Conservation (phyloP, 1,284 basidiomycete genomes). For the Boletus semigastroideus region DNA sequence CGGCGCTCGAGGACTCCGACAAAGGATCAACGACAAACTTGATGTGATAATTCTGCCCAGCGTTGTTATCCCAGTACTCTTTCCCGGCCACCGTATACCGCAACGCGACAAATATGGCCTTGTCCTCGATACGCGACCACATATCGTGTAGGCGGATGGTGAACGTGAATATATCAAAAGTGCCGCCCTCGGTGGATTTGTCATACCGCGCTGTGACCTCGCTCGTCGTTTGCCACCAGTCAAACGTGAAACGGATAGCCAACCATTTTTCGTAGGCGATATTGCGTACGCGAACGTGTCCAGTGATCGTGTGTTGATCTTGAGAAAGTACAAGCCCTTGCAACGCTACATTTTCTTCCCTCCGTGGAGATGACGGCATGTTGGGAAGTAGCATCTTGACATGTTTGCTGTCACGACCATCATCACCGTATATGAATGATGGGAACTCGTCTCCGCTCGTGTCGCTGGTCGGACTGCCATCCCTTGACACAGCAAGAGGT, state of each 20-base stretch:
- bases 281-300: conserved; percentile 81
- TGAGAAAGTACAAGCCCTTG: conserved; percentile 59
- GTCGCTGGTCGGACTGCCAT: conserved; percentile 84
- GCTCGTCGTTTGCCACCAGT: conserved; percentile 94
- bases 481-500: conserved; percentile 88
- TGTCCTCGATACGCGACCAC: conserved; percentile 74
- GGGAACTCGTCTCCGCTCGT: conserved; percentile 76
- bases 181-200: conserved; percentile 57
- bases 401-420: conserved; percentile 36
- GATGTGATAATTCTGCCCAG: conserved; percentile 76
- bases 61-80: conserved; percentile 93
- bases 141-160: conserved; percentile 66
- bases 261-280: conserved; percentile 88
- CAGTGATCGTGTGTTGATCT: conserved; percentile 60
- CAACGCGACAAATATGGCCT: conserved; percentile 82
- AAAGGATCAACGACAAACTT: conserved; percentile 43
- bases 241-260: conserved; percentile 89
- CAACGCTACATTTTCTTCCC: conserved; percentile 47
- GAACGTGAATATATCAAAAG: conserved; percentile 71
- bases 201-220: conserved; percentile 84
- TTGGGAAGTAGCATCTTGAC: conserved; percentile 57
- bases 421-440: conserved; percentile 56
- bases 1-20: conserved; percentile 17
- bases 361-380: conserved; percentile 43
- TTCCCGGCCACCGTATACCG: conserved; percentile 72